Percentiles rank a stretch among this genome's conserved stretches.
Evolutionary conservation across 768 basidiomycete genomes (phyloP).

Genomic region (Lanmaoa pseudosensibilis): DNA sequence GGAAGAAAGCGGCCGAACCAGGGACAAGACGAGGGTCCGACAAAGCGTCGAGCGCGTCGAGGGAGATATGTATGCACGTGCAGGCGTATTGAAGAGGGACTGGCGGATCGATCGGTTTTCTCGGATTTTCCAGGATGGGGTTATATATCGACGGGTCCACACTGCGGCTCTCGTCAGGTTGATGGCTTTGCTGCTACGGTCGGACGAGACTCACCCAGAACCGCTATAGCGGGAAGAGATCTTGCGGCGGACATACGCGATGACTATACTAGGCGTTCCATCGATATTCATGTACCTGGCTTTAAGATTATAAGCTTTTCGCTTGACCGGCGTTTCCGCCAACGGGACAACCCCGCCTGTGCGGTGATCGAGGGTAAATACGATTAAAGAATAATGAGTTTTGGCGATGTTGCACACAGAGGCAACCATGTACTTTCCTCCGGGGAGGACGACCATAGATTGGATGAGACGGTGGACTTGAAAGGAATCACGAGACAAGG

Average conservation of each 20-base stretch:
- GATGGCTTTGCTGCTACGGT: neutral
- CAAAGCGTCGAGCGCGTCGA: slow-evolving; percentile 45
- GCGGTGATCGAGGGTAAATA: slow-evolving; percentile 59
- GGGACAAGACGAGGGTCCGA: slow-evolving; percentile 42
- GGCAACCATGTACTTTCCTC: slow-evolving; percentile 66
- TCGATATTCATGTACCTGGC: slow-evolving; percentile 57
- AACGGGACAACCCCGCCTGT: slow-evolving; percentile 42
- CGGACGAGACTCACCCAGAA: slow-evolving; percentile 16
- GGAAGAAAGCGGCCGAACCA: slow-evolving; percentile 39
- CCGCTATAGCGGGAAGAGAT: slow-evolving; percentile 15
- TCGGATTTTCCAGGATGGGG: slow-evolving; percentile 32
- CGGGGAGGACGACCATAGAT: slow-evolving; percentile 61
- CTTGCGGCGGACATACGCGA: slow-evolving; percentile 50
- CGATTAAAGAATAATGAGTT: slow-evolving; percentile 48
- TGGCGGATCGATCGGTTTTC: slow-evolving; percentile 42
- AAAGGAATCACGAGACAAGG: slow-evolving; percentile 26
- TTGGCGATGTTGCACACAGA: slow-evolving; percentile 49
- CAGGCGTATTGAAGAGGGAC: slow-evolving; percentile 47
- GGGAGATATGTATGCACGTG: slow-evolving; percentile 41
- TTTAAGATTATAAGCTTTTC: slow-evolving; percentile 56
- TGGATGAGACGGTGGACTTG: slow-evolving; percentile 38
- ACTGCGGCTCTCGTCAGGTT: slow-evolving; percentile 16
- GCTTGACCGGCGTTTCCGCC: slow-evolving; percentile 48
- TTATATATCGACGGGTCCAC: slow-evolving; percentile 35
- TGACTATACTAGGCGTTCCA: slow-evolving; percentile 50